Percentiles rank a stretch among this genome's conserved stretches.
Conservation (phyloP, 2,329 filamentous ascomycete genomes). For the Aspergillus awamori region DNA sequence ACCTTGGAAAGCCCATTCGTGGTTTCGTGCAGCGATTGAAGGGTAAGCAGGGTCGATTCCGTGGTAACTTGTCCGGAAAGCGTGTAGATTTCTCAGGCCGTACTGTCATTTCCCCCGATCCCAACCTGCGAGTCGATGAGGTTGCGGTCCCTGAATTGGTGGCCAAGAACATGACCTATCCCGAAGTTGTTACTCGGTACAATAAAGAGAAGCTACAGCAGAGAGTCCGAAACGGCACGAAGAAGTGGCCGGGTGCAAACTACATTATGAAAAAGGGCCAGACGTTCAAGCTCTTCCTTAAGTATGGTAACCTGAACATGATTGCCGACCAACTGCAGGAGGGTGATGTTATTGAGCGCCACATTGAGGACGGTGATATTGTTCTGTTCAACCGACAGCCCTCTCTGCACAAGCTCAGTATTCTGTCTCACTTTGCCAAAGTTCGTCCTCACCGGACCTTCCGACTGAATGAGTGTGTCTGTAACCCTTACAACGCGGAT, state of each 20-base stretch:
- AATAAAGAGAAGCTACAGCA: slow-evolving; percentile 81
- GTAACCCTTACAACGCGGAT: slow-evolving; percentile 97
- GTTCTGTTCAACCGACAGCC: slow-evolving; percentile 98
- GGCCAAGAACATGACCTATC: slow-evolving; percentile 96
- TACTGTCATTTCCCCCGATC: slow-evolving; percentile 96
- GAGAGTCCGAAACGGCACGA: slow-evolving; percentile 74
- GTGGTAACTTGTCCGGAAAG: slow-evolving; percentile 95
- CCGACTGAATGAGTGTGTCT: slow-evolving; percentile 96
- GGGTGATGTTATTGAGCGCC: slow-evolving; percentile 90
- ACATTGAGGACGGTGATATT: slow-evolving; percentile 92
- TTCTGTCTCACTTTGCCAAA: slow-evolving; percentile 93
- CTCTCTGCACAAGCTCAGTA: slow-evolving; percentile 97
- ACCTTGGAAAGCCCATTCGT: slow-evolving; percentile 83
- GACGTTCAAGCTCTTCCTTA: slow-evolving; percentile 73
- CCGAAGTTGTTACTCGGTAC: slow-evolving; percentile 80
- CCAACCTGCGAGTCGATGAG: slow-evolving; percentile 89
- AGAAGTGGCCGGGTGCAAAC: slow-evolving; percentile 86
- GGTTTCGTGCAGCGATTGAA: slow-evolving; percentile 95
- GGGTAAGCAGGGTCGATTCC: slow-evolving; percentile 95
- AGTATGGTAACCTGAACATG: slow-evolving; percentile 70
- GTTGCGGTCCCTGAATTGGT: slow-evolving; percentile 89
- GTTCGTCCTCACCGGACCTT: slow-evolving; percentile 95
- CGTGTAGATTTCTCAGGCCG: slow-evolving; percentile 97
- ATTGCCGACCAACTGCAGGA: slow-evolving; percentile 74
- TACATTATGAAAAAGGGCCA: slow-evolving; percentile 72